phyloP scores from a whole-genome alignment of 495 filamentous ascomycete genomes.

The Neurospora discreta region DNA sequence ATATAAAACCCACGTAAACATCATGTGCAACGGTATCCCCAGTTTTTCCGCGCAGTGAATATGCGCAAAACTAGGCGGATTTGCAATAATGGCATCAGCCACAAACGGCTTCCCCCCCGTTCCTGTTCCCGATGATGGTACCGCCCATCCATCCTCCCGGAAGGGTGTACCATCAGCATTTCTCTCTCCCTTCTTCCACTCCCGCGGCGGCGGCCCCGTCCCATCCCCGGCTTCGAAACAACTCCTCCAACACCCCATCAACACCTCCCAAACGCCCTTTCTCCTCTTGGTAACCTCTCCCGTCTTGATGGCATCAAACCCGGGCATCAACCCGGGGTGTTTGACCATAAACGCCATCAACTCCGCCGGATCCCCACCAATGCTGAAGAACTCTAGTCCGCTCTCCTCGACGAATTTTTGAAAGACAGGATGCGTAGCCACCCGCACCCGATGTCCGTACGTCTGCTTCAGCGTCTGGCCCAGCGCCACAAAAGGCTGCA shows the following conservation, averaged over 20 bases:
- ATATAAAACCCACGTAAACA: conserved; percentile 36
- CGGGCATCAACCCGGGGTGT: conserved; percentile 61
- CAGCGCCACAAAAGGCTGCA: conserved; percentile 65
- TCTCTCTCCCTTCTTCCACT: background rate
- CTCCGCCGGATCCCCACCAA: conserved; percentile 62
- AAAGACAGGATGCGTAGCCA: conserved; percentile 61
- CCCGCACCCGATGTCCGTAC: conserved; percentile 57
- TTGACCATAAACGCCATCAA: conserved; percentile 79
- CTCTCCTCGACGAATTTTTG: conserved; percentile 55
- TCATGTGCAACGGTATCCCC: conserved; percentile 53
- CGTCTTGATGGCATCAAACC: conserved; percentile 48
- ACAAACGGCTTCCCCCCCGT: conserved; percentile 38
- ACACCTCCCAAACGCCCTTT: conserved; percentile 50
- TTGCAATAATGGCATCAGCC: conserved; percentile 64
- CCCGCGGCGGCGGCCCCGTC: conserved; percentile 7
- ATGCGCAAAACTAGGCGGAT: conserved; percentile 56
- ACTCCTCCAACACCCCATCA: conserved; percentile 50
- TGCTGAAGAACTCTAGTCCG: conserved; percentile 58
- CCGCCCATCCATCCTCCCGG: background rate
- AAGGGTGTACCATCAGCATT: background rate
- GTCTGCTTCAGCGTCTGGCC: conserved; percentile 57
- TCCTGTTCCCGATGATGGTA: conserved; percentile 3
- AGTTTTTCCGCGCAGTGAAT: conserved; percentile 55
- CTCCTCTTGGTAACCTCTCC: conserved; percentile 53
- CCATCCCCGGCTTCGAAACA: conserved; percentile 44